phyloP scores from a whole-genome alignment of 2,329 filamentous ascomycete species.

The Monilinia fructigena region DNA sequence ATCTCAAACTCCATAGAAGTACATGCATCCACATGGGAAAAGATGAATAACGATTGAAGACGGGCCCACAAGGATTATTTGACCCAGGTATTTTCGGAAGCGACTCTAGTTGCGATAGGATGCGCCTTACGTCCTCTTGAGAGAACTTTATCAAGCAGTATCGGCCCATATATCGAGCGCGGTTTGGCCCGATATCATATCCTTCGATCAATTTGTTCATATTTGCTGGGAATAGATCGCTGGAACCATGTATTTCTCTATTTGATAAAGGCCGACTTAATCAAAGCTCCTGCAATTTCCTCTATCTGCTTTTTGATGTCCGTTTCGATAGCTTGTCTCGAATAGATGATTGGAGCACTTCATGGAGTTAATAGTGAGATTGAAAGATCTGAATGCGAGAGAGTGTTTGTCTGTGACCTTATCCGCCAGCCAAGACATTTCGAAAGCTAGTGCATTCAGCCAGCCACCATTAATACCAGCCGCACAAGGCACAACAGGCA shows the following conservation, averaged over 20 bases:
- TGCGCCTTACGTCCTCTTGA: background rate
- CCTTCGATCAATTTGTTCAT: background rate
- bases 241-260: no score
- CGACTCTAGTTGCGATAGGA: background rate
- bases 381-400: background rate
- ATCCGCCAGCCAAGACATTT: background rate
- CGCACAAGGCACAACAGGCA: background rate
- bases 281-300: background rate
- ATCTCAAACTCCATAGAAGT: background rate
- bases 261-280: background rate
- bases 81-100: background rate
- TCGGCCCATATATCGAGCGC: background rate
- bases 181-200: background rate
- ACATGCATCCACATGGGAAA: background rate
- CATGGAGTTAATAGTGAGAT: background rate
- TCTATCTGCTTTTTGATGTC: background rate
- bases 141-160: background rate
- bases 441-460: background rate
- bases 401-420: background rate
- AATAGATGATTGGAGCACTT: background rate
- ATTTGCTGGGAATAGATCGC: background rate
- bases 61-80: slow-evolving; percentile 10
- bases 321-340: background rate
- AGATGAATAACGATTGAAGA: slow-evolving; percentile 1
- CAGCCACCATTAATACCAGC: background rate